phyloP scores from a whole-genome alignment of 768 basidiomycete genomes.

The Cantharellus anzutake region DNA sequence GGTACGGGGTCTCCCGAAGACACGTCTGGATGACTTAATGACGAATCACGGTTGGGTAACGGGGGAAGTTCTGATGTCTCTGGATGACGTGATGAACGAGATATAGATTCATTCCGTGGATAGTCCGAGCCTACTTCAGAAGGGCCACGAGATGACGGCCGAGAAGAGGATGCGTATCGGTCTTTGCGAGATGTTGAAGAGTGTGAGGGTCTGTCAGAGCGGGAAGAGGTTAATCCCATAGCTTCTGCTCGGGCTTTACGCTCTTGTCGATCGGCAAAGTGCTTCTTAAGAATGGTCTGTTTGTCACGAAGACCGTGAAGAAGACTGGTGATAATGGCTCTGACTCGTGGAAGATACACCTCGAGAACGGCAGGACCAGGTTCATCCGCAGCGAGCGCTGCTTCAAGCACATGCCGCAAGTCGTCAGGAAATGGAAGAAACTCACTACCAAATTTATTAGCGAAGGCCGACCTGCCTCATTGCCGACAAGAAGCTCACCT shows the following conservation, averaged over 20 bases:
- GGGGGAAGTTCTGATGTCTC: constrained; percentile 8
- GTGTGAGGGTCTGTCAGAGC: neutral
- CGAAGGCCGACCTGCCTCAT: neutral
- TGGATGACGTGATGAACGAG: constrained; percentile 27
- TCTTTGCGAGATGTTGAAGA: neutral
- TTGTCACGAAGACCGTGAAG: constrained; percentile 84
- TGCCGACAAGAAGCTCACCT: constrained; percentile 31
- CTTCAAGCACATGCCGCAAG: constrained; percentile 73
- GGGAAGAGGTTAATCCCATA: neutral
- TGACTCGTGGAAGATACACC: constrained; percentile 74
- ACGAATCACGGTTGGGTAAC: too few species aligned
- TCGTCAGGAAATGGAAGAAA: constrained; percentile 76
- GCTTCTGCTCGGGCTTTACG: constrained; percentile 4
- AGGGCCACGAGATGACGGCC: neutral
- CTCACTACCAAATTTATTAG: constrained; percentile 34
- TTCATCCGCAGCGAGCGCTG: constrained; percentile 68
- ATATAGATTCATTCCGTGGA: constrained; percentile 16
- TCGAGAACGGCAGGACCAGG: constrained; percentile 73
- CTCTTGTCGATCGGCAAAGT: constrained; percentile 34
- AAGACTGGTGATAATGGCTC: constrained; percentile 82
- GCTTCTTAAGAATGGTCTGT: constrained; percentile 70
- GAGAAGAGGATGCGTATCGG: neutral
- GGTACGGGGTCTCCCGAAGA: too few species aligned
- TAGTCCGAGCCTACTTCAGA: neutral
- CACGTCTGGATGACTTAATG: too few species aligned